Evolutionary conservation across 306 rosid species (phyloP), one percentile per base, ranked within the genome.

Genomic region (Cucumis cinereus): DNA sequence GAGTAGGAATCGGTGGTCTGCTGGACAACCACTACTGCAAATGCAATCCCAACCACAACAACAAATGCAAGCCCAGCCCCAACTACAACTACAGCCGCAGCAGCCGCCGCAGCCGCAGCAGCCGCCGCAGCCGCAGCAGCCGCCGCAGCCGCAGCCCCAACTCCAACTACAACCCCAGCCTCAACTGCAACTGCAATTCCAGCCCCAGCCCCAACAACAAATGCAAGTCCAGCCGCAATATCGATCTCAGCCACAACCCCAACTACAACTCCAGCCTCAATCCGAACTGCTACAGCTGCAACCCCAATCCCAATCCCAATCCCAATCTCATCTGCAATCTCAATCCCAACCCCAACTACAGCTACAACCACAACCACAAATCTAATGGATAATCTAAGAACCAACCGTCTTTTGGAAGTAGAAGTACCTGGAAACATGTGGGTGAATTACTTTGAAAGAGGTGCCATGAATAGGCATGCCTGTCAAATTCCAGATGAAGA

Each of bases 1-100:
- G 62, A 89, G 91, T 59, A 86, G 87, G 86, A 83, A 82, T 77
- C 91, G 92, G 52, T 2, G 16, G 24, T 62, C 59, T 52, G 76
- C 83, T 43, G 74, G 80, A 53, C 62, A 60, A 60, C 11, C 16
- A 1, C 63, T 10, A 56, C 30, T 7, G 0, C 60, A 55, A 52
- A 5, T 50, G n/a, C 66, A 6, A 28, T 10, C 40, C 2, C 70
- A 55, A 7, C 28, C 60, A 1, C 14, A 63, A 33, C 12, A 10
- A 15, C 38, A 13, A 60, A n/a, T 14, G 0, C 67, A 28, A 16
- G 13, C 10, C 6, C 47, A 28, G 17, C 2, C 10, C 1, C 67
- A 60, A 8, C 19, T 6, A 1, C 67, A 14, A 60, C 40, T 14
- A 0, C 20, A 26, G 16, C 41, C n/a, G 0, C 80, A 83, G 3